Conservation (phyloP, 140 eudicot species). For the Oenanthe javanica region DNA sequence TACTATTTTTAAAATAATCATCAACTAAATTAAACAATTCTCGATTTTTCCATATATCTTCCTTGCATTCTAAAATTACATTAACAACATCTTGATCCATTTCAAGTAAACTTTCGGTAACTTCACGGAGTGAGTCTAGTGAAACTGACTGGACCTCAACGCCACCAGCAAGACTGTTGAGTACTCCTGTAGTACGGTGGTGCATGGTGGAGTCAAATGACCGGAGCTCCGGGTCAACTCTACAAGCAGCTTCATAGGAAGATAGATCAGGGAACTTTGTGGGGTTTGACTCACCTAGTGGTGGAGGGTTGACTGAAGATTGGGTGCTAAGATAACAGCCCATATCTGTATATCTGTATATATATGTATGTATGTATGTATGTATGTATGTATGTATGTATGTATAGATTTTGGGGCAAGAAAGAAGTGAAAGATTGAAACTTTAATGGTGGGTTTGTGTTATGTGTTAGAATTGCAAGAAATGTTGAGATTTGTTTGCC, state of each 20-base stretch:
- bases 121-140: slow-evolving; percentile 16
- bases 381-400: not conserved
- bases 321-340: slow-evolving; percentile 20
- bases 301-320: not conserved
- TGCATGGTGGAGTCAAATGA: slow-evolving; percentile 57
- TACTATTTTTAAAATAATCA: slow-evolving; percentile 68
- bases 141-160: slow-evolving; percentile 48
- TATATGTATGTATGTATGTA: no score
- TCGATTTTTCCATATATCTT: slow-evolving; percentile 70
- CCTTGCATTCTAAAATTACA: slow-evolving; percentile 50
- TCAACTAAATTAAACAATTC: slow-evolving; percentile 54
- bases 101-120: slow-evolving; percentile 49
- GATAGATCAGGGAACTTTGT: slow-evolving; percentile 38
- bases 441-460: not conserved
- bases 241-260: slow-evolving; percentile 59
- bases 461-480: not conserved
- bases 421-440: not conserved
- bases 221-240: slow-evolving; percentile 67
- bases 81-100: slow-evolving; percentile 75
- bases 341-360: not conserved
- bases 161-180: slow-evolving; percentile 44
- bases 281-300: slow-evolving; percentile 12
- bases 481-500: not conserved
- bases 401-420: not conserved
- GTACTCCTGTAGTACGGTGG: slow-evolving; percentile 34